These are phyloP conservation scores for Agaricus blazei DNA, from an alignment of 768 basidiomycete genomes.

Conservation along the genomic window DNA sequence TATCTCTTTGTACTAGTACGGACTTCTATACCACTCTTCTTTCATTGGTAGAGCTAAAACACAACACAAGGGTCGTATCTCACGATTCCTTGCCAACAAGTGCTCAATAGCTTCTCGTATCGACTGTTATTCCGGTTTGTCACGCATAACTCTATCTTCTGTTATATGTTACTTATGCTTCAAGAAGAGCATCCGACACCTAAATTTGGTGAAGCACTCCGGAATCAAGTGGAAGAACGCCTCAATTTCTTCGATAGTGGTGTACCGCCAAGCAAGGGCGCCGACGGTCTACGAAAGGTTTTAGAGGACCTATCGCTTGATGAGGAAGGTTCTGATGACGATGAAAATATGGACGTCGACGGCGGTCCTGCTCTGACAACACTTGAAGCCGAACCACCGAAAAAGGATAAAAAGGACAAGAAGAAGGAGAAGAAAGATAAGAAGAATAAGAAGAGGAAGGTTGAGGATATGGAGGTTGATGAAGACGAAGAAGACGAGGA, in stretches of 20 bases:
- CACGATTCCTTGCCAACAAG: slow-evolving; percentile 98
- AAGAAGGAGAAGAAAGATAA: slow-evolving; percentile 63
- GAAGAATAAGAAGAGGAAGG: slow-evolving; percentile 55
- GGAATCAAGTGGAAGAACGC: slow-evolving; percentile 93
- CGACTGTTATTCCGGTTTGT: slow-evolving; percentile 85
- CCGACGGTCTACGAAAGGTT: slow-evolving; percentile 89
- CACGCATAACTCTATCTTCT: neutral
- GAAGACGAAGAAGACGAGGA: slow-evolving; percentile 43
- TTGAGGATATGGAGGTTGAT: slow-evolving; percentile 63
- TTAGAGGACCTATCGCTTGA: slow-evolving; percentile 70
- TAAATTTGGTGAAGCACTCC: slow-evolving; percentile 93
- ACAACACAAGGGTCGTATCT: slow-evolving; percentile 96
- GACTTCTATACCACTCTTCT: slow-evolving; percentile 93
- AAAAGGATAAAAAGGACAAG: slow-evolving; percentile 58
- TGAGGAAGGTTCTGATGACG: slow-evolving; percentile 46
- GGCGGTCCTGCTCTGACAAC: slow-evolving; percentile 47
- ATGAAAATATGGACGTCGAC: slow-evolving; percentile 27
- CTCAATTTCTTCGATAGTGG: slow-evolving; percentile 93
- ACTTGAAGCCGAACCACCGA: slow-evolving; percentile 48
- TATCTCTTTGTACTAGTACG: slow-evolving; percentile 57
- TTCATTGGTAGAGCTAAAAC: slow-evolving; percentile 95
- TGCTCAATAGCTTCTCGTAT: slow-evolving; percentile 96
- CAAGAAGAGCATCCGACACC: slow-evolving; percentile 71
- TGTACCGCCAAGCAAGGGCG: slow-evolving; percentile 81
- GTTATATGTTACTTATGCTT: neutral